A percentile compares a stretch with the other conserved stretches of the same genome.
phyloP scores from a whole-genome alignment of 2,329 filamentous ascomycete species.

The Rhynchosporium agropyri region DNA sequence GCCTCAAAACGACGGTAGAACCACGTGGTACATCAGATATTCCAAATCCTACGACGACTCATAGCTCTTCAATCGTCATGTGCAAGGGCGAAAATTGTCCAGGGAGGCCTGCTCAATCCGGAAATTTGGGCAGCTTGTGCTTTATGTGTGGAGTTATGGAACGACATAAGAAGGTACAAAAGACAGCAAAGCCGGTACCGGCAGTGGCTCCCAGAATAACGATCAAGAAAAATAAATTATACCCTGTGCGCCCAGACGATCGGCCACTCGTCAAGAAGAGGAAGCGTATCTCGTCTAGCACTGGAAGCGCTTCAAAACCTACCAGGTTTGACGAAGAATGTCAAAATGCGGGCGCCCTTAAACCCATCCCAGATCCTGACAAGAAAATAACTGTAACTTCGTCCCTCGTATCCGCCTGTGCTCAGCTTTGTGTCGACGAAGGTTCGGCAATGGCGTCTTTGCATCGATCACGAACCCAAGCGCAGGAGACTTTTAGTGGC shows the following conservation, averaged over 20 bases:
- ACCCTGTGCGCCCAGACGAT: conserved; percentile 31
- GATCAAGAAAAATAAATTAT: conserved; percentile 32
- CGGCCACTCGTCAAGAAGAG: conserved; percentile 23
- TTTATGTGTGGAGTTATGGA: conserved; percentile 14
- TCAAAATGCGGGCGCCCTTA: not conserved
- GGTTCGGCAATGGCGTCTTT: too few species aligned
- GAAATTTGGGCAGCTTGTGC: not conserved
- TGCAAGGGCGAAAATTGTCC: conserved; percentile 4
- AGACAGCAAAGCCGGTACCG: conserved; percentile 8
- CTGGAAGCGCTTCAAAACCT: not conserved
- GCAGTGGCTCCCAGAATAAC: conserved; percentile 1
- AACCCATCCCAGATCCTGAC: not conserved
- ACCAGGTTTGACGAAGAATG: not conserved
- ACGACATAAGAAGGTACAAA: conserved; percentile 10
- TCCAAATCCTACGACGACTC: not conserved
- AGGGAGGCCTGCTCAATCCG: not conserved
- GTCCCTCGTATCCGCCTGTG: too few species aligned
- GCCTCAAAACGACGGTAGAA: not conserved
- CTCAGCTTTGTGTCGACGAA: not conserved
- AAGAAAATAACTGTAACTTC: not conserved
- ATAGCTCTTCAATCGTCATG: not conserved
- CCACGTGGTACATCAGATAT: not conserved
- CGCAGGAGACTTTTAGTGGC: too few species aligned
- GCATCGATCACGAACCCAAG: too few species aligned
- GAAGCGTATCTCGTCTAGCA: conserved; percentile 14